Evolutionary conservation across 2,329 filamentous ascomycete species (phyloP), one percentile per base, ranked within the genome.

Genomic region (Pseudogymnoascus sp.): DNA sequence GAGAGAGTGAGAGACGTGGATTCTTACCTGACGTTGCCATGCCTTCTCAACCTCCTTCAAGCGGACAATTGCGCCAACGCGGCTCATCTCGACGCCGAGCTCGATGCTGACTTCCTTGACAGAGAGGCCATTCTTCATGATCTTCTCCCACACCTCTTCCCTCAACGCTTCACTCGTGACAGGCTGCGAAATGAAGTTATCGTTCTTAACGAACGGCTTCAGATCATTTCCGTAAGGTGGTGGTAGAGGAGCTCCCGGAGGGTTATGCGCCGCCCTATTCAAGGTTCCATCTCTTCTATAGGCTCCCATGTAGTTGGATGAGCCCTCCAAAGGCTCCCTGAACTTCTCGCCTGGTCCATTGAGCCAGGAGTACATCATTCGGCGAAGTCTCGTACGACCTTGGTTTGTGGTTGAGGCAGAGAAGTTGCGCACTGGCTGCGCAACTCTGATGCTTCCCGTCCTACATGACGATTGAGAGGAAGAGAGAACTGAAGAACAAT

Each of bases 51-150:
- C 75, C 69, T 86, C 83, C 73, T 87, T 86, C 66, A 90, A 73
- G 61, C 87, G 76, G 28, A 89, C 85, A 6, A 89, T 86, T 22
- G 87, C 87, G 36, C 80, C 87, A 33, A 90, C 85, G 67, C 87
- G 79, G 70, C 85, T 82, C 77, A 89, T 86, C 69, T 87, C 86
- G 16, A 90, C 81, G 28, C 81, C 80, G 66, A 85, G 77, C 62
- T 83, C 77, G 1, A 82, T 81, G 74, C 85, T 88, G 58, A 88
- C 85, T 59, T 84, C 79, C 57, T 83, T 77, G 6, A 89, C 77
- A 63, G 83, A 84, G 67, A 79, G 75, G 57, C 82, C 81, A 43
- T 81, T 72, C 16, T 74, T 73, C 64, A 81, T 80, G 18, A 89
- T 81, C 60, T 78, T 77, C 16, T 76, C 69, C 72, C 86, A 88